Evolutionary conservation across 1,139 yeast genomes (phyloP).

Genomic region (Arxiozyma slooffiae): DNA sequence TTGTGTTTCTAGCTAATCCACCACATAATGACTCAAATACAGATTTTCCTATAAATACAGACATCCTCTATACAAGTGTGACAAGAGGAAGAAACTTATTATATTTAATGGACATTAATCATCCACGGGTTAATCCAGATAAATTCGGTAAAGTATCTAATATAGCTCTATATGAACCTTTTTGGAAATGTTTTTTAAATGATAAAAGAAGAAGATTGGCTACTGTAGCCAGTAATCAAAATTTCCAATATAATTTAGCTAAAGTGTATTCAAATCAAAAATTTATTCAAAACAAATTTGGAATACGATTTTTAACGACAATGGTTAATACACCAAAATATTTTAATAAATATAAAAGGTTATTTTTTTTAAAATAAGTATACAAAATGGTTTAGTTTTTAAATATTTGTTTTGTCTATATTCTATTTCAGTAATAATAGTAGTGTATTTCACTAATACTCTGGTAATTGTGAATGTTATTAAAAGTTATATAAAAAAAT

Average conservation of each 20-base stretch:
- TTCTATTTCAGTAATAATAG: neutral
- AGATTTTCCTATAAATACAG: conserved; percentile 17
- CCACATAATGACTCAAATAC: conserved; percentile 16
- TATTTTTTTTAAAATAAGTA: neutral
- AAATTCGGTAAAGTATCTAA: neutral
- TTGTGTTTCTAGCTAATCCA: conserved; percentile 47
- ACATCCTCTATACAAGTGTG: conserved; percentile 52
- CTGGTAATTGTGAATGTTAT: too few relatives aligned
- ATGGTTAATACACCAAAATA: neutral
- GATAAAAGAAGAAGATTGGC: neutral
- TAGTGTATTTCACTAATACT: too few relatives aligned
- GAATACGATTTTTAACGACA: neutral
- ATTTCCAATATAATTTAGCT: neutral
- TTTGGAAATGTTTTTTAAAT: conserved; percentile 24
- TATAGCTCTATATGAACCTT: conserved; percentile 10
- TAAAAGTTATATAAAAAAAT: too few relatives aligned
- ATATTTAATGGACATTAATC: conserved; percentile 33
- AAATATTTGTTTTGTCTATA: neutral
- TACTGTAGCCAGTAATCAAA: neutral
- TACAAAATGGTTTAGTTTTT: neutral
- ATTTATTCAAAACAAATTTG: neutral
- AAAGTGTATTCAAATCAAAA: neutral
- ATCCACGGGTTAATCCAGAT: conserved; percentile 7
- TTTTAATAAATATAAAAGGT: neutral
- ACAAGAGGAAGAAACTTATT: conserved; percentile 52